phyloP scores from a whole-genome alignment of 108 stramenopile species.

The Asterionellopsis glacialis region DNA sequence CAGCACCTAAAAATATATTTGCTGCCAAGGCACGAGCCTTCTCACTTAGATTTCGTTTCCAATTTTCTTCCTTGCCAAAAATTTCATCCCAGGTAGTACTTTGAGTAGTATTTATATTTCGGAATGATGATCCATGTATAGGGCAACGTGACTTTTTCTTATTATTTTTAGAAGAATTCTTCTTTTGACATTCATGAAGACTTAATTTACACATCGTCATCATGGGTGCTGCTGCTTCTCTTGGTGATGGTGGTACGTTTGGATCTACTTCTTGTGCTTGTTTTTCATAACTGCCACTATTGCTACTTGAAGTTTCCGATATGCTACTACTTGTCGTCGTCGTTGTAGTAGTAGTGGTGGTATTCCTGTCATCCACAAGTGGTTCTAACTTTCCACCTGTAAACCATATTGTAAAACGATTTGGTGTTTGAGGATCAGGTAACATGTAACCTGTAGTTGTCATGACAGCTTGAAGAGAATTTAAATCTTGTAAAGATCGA shows the following conservation, averaged over 20 bases:
- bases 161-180: too few relatives aligned
- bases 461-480: slow-evolving; percentile 56
- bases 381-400: slow-evolving; percentile 63
- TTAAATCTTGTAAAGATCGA: too few relatives aligned
- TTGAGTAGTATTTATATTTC: slow-evolving; percentile 26
- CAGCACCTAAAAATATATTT: slow-evolving; percentile 68
- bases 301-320: too few relatives aligned
- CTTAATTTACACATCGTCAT: background rate
- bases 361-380: slow-evolving; percentile 28
- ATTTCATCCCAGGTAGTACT: slow-evolving; percentile 47
- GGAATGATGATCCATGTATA: too few relatives aligned
- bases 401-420: slow-evolving; percentile 69
- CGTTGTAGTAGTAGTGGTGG: background rate
- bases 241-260: too few relatives aligned
- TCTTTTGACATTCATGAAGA: too few relatives aligned
- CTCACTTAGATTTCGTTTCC: slow-evolving; percentile 47
- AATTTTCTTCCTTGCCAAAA: slow-evolving; percentile 18
- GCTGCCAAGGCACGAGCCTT: slow-evolving; percentile 64
- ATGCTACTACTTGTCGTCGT: too few relatives aligned
- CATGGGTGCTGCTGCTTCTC: background rate
- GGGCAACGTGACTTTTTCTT: too few relatives aligned
- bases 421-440: slow-evolving; percentile 59
- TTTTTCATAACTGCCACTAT: too few relatives aligned
- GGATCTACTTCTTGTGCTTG: too few relatives aligned
- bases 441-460: slow-evolving; percentile 74